Base-by-base conservation (phyloP, 129 eudicot genomes). In the Ambrosia artemisiifolia region DNA sequence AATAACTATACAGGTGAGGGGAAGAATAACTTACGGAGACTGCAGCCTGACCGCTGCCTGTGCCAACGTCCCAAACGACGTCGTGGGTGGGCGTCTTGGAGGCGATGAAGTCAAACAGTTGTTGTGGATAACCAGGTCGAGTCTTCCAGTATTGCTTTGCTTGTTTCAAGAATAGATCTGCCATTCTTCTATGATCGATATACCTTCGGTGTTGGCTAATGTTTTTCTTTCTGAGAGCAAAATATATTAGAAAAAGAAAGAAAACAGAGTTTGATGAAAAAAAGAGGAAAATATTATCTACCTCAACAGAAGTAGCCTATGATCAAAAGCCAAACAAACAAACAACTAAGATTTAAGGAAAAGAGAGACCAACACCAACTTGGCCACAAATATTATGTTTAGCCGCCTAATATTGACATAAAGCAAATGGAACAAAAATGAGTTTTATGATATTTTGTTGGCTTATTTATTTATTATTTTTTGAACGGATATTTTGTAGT, bases 1-100 rank as follows among this genome's bases (percentile, higher is more conserved):
- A 36, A 36, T 36, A 36, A 36, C 42, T 36, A 4, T 16, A 35
- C 2, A 5, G 33, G 6, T 8, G 9, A 5, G 53, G 54, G 62
- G 62, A 20, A 30, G 28, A 40, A 16, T 55, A 48, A 46, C 85
- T 73, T 56, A 87, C 94, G 38, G 88, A 75, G 70, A 30, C 24
- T 16, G 81, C 87, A 44, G 91, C 95, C 78, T 88, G 95, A 65
- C 95, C 95, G 63, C 85, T 88, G 32, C 95, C 95, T 34, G 95
- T 88, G 70, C 88, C 91, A 20, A 81, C 95, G 50, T 88, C 95
- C 95, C 95, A 83, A 60, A 70, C 86, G 38, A 83, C 81, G 63
- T 81, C 78, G 48, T 74, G 90, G 8, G 6, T 18, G 10, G 85
- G 84, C 3, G 88, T 82, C 13, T 78, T 85, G 61, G 86, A 78